Percentiles rank a stretch among this genome's conserved stretches.
Conservation (phyloP, 176 grass and related monocot species). For the Paspalum notatum region DNA sequence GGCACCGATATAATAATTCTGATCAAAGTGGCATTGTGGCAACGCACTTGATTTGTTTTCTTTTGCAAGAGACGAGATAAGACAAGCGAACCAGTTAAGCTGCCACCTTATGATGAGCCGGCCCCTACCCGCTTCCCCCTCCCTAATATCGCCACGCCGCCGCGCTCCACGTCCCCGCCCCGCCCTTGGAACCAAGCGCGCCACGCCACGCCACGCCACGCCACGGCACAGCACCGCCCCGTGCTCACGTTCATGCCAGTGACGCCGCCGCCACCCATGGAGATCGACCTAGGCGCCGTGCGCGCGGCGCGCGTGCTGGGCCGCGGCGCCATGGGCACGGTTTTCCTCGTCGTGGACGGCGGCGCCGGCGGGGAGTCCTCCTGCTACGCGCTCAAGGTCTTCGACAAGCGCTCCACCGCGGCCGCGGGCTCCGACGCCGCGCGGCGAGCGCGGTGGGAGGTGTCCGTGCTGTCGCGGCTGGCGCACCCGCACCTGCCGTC, state of each 20-base stretch:
- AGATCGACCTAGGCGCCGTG: slow-evolving; percentile 77
- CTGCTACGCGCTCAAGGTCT: slow-evolving; percentile 88
- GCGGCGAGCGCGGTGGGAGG: slow-evolving; percentile 83
- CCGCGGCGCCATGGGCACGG: slow-evolving; percentile 92
- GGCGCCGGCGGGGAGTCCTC: not conserved
- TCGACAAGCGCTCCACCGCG: slow-evolving; percentile 69
- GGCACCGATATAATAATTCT: not conserved
- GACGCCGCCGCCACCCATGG: slow-evolving; percentile 46
- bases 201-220: slow-evolving; percentile 14
- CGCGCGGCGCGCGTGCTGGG: slow-evolving; percentile 83
- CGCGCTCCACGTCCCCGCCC: not conserved
- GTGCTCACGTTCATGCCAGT: not conserved
- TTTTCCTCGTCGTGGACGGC: slow-evolving; percentile 68
- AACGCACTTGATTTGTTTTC: slow-evolving; percentile 26
- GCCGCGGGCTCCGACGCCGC: slow-evolving; percentile 33
- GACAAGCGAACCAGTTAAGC: slow-evolving; percentile 44
- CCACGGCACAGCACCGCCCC: slow-evolving; percentile 2
- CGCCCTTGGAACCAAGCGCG: slow-evolving; percentile 10
- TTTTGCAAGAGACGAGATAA: not conserved
- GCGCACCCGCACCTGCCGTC: slow-evolving; percentile 79
- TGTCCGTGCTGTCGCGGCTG: slow-evolving; percentile 71
- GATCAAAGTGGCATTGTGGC: not conserved
- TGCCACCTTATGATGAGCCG: slow-evolving; percentile 30
- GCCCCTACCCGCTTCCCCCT: not conserved
- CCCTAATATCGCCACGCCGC: slow-evolving; percentile 34